These are phyloP conservation scores for Pisolithus albus DNA, from an alignment of 768 basidiomycete species.

Conservation along the genomic window DNA sequence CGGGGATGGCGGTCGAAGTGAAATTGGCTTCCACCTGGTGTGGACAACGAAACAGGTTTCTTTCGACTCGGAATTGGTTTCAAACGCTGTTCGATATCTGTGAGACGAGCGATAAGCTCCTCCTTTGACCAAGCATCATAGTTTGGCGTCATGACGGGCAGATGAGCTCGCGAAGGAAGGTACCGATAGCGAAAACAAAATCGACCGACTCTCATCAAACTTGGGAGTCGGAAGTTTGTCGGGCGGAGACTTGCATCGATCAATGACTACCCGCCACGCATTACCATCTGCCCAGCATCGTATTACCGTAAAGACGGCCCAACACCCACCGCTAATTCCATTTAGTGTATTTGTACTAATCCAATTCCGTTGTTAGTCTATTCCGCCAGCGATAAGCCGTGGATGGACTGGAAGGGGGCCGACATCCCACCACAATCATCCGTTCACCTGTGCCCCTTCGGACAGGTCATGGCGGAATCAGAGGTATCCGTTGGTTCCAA, in stretches of 20 bases:
- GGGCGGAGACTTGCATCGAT: neutral
- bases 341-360: no score
- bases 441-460: no score
- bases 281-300: no score
- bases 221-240: neutral
- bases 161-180: conserved; percentile 20
- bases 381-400: no score
- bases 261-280: no score
- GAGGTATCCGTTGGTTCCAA: neutral
- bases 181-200: conserved; percentile 29
- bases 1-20: conserved; percentile 61
- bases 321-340: no score
- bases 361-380: no score
- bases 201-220: conserved; percentile 26
- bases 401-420: no score
- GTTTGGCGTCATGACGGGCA: conserved; percentile 31
- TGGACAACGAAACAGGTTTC: conserved; percentile 14
- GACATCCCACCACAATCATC: no score
- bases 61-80: conserved; percentile 8
- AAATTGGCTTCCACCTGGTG: conserved; percentile 39
- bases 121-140: conserved; percentile 60
- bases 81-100: conserved; percentile 41
- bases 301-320: no score
- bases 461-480: conserved; percentile 4
- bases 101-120: conserved; percentile 61